These are phyloP conservation scores for Suillus decipiens DNA, from an alignment of 768 basidiomycete genomes.

Conservation along the genomic window DNA sequence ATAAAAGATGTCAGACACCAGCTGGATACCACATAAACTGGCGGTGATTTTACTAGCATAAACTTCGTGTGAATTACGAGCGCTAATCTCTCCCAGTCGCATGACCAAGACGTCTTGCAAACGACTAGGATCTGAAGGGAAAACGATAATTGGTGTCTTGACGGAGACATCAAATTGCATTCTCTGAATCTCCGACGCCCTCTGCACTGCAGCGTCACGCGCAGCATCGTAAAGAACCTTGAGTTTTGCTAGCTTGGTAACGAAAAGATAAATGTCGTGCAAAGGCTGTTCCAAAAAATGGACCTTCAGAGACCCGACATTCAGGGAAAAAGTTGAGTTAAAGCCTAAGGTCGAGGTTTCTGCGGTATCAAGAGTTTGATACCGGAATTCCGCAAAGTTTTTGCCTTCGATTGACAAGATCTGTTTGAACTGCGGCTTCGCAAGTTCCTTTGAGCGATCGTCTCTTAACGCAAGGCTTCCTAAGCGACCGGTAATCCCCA, in stretches of 20 bases:
- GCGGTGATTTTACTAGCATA: constrained; percentile 65
- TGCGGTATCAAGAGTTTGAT: constrained; percentile 84
- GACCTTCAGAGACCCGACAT: constrained; percentile 87
- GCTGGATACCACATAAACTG: constrained; percentile 78
- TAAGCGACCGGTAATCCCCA: constrained; percentile 78
- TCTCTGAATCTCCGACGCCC: constrained; percentile 88
- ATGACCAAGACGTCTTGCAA: constrained; percentile 74
- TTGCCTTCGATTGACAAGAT: constrained; percentile 92
- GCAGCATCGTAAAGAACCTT: constrained; percentile 96
- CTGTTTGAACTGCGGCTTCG: constrained; percentile 73
- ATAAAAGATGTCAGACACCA: constrained; percentile 67
- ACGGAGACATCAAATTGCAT: constrained; percentile 93
- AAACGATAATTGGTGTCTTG: constrained; percentile 88
- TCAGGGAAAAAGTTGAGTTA: constrained; percentile 79
- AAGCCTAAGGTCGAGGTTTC: constrained; percentile 73
- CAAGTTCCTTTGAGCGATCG: constrained; percentile 53
- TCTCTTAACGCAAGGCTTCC: constrained; percentile 85
- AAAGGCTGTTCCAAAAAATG: constrained; percentile 90
- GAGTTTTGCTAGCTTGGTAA: constrained; percentile 82
- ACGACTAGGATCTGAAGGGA: constrained; percentile 67
- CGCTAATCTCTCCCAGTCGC: constrained; percentile 86
- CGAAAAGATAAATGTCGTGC: constrained; percentile 82
- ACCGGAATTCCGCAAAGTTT: constrained; percentile 91
- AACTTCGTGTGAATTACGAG: constrained; percentile 69
- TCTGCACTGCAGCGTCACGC: constrained; percentile 88